Evolutionary conservation across 2,329 filamentous ascomycete species (phyloP), one percentile per base, ranked within the genome.

Genomic region (Aspergillus sp.): DNA sequence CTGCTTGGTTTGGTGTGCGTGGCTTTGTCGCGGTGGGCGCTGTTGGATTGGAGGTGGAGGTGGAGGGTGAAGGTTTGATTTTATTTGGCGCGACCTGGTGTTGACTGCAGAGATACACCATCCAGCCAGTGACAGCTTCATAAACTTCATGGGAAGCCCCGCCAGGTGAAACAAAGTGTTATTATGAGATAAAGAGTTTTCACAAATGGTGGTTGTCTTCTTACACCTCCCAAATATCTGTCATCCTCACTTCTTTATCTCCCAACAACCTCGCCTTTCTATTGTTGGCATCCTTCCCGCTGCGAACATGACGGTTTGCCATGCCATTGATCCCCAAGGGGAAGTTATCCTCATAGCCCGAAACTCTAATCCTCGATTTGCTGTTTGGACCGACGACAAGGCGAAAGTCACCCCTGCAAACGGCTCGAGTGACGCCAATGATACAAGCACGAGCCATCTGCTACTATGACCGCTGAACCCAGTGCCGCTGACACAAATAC

Each of bases 31-130:
- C 60, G 72, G n/a, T 76, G 71, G 73, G 72, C 73, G 15, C 60
- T 74, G 19, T 55, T 75, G 51, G 66, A 69, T 17, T 76, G 73
- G 74, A 66, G 65, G 3, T 76, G 73, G 73, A 64, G 62, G 27
- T 76, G 73, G 73, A 73, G 57, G 52, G 69, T 71, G 1, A 76
- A 75, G 55, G 64, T 76, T 8, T 46, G 25, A 19, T 19, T 19
- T 19, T 19, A 19, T 19, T 19, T 19, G 19, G 19, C 19, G 19
- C 19, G 19, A 19, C 19, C 19, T 19, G 17, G n/a, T 33, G 31
- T 3, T 33, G 7, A 2, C 31, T 4, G 21, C 21, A 21, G 21
- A 21, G 21, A 21, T 4, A 21, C 21, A 21, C 21, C 21, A 21
- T 25, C 23, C 6, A 25, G 5, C 23, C 23, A 25, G 23, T 25